Conservation (phyloP, 2,329 filamentous ascomycete genomes). For the Calonectria multiphialidica region DNA sequence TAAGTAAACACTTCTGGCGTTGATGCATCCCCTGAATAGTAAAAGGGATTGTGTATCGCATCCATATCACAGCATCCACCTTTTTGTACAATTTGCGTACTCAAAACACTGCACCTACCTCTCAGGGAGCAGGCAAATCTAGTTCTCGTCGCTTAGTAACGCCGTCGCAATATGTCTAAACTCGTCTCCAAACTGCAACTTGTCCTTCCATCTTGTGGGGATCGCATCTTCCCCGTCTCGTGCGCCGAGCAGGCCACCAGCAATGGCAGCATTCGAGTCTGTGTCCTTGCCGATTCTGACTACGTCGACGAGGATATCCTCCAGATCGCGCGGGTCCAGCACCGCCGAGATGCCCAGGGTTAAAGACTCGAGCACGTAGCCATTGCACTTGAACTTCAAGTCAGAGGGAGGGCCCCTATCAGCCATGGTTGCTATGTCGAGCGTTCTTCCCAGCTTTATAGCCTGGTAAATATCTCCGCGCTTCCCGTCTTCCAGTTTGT, state of each 20-base stretch:
- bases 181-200: slow-evolving; percentile 55
- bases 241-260: slow-evolving; percentile 59
- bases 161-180: slow-evolving; percentile 42
- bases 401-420: slow-evolving; percentile 43
- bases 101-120: neutral
- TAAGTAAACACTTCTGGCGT: too few species aligned
- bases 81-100: too few species aligned
- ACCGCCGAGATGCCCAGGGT: slow-evolving; percentile 55
- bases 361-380: slow-evolving; percentile 59
- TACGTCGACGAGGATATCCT: slow-evolving; percentile 60
- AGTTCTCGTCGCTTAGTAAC: neutral
- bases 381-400: slow-evolving; percentile 47
- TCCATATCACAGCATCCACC: too few species aligned
- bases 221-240: slow-evolving; percentile 56
- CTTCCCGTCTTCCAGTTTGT: slow-evolving; percentile 35
- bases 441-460: slow-evolving; percentile 43
- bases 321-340: slow-evolving; percentile 53
- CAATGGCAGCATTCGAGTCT: slow-evolving; percentile 61
- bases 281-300: slow-evolving; percentile 58
- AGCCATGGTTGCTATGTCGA: slow-evolving; percentile 46
- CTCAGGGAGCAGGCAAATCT: neutral
- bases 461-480: slow-evolving; percentile 37
- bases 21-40: too few species aligned
- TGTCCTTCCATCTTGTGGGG: slow-evolving; percentile 54
- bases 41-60: too few species aligned